Evolutionary conservation across 352 stramenopile species (phyloP), one percentile per base, ranked within the genome.

Genomic region (Phytophthora hybrid): DNA sequence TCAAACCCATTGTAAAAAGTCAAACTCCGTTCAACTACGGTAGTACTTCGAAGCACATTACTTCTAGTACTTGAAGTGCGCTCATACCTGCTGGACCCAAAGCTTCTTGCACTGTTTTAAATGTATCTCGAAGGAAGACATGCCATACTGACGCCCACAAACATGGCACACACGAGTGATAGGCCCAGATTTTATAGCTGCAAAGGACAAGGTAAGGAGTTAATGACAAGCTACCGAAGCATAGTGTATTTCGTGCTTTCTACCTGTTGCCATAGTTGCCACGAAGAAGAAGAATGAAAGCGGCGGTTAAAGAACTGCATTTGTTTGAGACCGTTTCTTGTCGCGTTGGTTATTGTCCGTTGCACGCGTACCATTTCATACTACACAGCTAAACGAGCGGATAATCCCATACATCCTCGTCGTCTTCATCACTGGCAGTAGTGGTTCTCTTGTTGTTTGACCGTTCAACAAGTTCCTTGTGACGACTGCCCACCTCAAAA

Each of bases 61-160:
- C 23, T 26, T 26, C 23, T 26, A 26, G 23, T 26, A n/a, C 31
- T 51, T 51, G n/a, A n/a, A 32, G 14, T 23, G 9, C 19, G 31
- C 16, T 32, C 5, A 4, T 63, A 89, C 81, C 80, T 92, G 84
- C 7, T 87, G 74, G 47, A 93, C 73, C 75, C 87, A 95, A 3
- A 95, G 68, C 54, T 93, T 92, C 69, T 95, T 95, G 80, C 88
- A 95, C 51, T 95, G 88, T 73, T 93, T 93, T 41, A 95, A 69
- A 56, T 95, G 88, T 60, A 95, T 95, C 9, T 95, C 87, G 62
- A 94, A 94, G 14, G 88, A 94, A 13, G 87, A 93, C 23, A 93
- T 74, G 0, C 87, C 88, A 57, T 95, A 95, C 46, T 95, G 87
- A 0, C 88, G 83, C 3, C 88, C 88, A 46, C 88, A 95, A 1